Evolutionary conservation across 805 yeast species (phyloP), one percentile per base, ranked within the genome.

Genomic region (Candida mattraensis): DNA sequence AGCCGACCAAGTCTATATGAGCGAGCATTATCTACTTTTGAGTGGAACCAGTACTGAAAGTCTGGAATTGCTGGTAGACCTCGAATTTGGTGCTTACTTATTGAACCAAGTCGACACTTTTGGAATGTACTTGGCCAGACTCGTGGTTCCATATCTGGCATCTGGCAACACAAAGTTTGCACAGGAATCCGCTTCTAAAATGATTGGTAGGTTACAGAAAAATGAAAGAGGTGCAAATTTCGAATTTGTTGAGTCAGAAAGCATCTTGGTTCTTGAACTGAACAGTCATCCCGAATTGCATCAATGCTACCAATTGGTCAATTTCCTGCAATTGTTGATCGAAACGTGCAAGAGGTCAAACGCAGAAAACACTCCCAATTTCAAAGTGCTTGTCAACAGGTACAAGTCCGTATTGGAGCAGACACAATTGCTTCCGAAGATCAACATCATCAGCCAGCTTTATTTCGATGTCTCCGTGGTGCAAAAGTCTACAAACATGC

Each of bases 111-210:
- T 57, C 4, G 22, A 40, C 15, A 20, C 44, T 3, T 54, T 60
- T 26, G 58, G 55, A 3, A 18, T 22, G 6, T 56, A 52, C 35
- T 38, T 54, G 5, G 46, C 58, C 2, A 72, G 97, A 45, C 76
- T 87, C 3, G 80, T 87, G 5, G 59, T 88, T 37, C 87, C 89
- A 48, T 91, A 85, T 57, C 64, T 86, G 15, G 72, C 79, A 46
- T 69, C 83, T 37, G 76, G 74, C 34, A 85, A 87, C 55, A 55
- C 84, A 30, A 72, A 83, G 42, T 78, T 72, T 54, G 85, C 84
- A 3, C 49, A 53, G n/a, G 61, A 61, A 35, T 61, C 78, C 2
- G 49, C 67, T 14, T 51, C 53, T 1, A 45, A 40, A 11, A 64
- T 79, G 47, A 39, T 77, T 11, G 24, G 40, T 3, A 50, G 51